Conservation (phyloP, 164 flowering plant species). For the Aristolochia californica region DNA sequence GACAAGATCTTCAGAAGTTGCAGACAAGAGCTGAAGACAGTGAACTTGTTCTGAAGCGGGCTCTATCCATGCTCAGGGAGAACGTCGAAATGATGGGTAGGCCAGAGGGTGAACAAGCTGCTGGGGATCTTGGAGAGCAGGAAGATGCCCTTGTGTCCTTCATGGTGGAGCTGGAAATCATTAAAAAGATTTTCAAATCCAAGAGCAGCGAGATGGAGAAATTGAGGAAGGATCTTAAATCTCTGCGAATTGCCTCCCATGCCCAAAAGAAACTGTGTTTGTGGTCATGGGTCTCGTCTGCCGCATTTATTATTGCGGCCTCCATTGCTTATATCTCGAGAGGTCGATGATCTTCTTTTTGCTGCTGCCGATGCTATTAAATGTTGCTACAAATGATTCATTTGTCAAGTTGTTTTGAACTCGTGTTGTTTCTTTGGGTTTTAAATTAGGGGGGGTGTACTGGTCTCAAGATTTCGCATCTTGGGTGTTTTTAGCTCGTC, state of each 20-base stretch:
- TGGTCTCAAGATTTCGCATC: too few relatives aligned
- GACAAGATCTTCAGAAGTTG: constrained; percentile 18
- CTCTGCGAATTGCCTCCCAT: constrained; percentile 25
- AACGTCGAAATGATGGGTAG: constrained; percentile 23
- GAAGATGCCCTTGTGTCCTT: constrained; percentile 15
- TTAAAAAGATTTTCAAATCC: constrained; percentile 38
- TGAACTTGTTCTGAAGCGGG: constrained; percentile 13
- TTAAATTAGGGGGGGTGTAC: too few relatives aligned
- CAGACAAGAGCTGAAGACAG: constrained; percentile 23
- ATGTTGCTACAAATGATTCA: too few relatives aligned
- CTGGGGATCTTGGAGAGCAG: constrained; percentile 6
- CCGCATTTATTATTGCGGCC: constrained; percentile 47
- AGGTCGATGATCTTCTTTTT: constrained; percentile 23
- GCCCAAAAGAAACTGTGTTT: constrained; percentile 49
- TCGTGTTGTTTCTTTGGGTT: not conserved
- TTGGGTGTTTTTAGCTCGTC: too few relatives aligned
- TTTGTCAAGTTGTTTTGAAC: not conserved
- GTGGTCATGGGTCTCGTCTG: constrained; percentile 62
- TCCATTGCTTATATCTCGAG: constrained; percentile 45
- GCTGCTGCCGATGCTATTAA: too few relatives aligned
- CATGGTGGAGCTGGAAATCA: constrained; percentile 34
- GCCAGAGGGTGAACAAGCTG: constrained; percentile 5
- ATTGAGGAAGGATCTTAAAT: constrained; percentile 34
- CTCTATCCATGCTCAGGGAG: constrained; percentile 39
- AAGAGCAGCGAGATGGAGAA: constrained; percentile 32